Percentiles rank a stretch among this genome's conserved stretches.
phyloP scores from a whole-genome alignment of 805 yeast genomes.

The Blastobotrys peoriensis region DNA sequence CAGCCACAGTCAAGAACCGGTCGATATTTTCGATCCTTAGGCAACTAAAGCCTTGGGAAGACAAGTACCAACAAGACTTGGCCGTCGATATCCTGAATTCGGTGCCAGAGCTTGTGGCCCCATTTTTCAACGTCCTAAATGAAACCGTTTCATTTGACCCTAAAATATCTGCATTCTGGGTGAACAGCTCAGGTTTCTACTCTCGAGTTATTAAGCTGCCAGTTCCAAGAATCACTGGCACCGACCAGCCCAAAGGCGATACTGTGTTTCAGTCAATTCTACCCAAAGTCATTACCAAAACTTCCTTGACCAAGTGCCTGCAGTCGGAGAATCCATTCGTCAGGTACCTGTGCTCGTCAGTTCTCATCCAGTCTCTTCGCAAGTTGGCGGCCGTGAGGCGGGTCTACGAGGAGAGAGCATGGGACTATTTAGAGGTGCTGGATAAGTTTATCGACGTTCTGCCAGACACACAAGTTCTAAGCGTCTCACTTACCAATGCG shows the following conservation, averaged over 20 bases:
- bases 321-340: slow-evolving; percentile 45
- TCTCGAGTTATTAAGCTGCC: slow-evolving; percentile 54
- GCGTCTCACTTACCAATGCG: not conserved
- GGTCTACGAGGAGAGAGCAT: slow-evolving; percentile 35
- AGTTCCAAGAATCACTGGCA: slow-evolving; percentile 36
- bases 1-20: slow-evolving; percentile 50
- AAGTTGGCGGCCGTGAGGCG: slow-evolving; percentile 43
- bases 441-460: slow-evolving; percentile 30
- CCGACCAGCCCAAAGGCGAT: slow-evolving; percentile 32
- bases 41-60: slow-evolving; percentile 76
- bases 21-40: slow-evolving; percentile 57
- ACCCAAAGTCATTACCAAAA: slow-evolving; percentile 58
- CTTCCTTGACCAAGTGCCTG: slow-evolving; percentile 54
- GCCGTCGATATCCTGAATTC: slow-evolving; percentile 43
- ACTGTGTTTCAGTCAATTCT: slow-evolving; percentile 50
- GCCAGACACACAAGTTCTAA: slow-evolving; percentile 29
- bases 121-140: slow-evolving; percentile 38
- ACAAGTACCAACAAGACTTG: slow-evolving; percentile 53
- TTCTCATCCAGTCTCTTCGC: slow-evolving; percentile 47
- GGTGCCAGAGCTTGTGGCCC: slow-evolving; percentile 67
- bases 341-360: slow-evolving; percentile 57
- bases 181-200: slow-evolving; percentile 61
- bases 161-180: slow-evolving; percentile 72
- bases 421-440: slow-evolving; percentile 36
- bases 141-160: slow-evolving; percentile 58